A percentile compares a stretch with the other conserved stretches of the same genome.
Evolutionary conservation across 345 rosid species (phyloP).

Genomic region (Arabidopsis arenosa): DNA sequence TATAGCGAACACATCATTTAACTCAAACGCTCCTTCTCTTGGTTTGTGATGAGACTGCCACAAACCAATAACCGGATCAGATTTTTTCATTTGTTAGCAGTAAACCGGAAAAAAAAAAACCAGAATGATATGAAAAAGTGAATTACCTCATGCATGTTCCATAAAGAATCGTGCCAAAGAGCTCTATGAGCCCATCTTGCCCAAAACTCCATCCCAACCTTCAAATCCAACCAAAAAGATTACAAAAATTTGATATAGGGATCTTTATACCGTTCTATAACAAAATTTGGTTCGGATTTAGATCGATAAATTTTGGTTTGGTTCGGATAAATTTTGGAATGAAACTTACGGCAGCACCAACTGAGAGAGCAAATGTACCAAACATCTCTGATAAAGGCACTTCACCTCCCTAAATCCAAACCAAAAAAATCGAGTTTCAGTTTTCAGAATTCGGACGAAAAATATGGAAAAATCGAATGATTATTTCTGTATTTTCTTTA

Average conservation of each 20-base stretch:
- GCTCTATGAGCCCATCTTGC: slow-evolving; percentile 96
- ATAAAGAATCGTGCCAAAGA: slow-evolving; percentile 90
- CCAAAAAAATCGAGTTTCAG: background rate
- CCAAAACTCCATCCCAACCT: slow-evolving; percentile 98
- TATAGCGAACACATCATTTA: slow-evolving; percentile 91
- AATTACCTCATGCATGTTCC: slow-evolving; percentile 93
- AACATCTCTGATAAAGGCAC: slow-evolving; percentile 77
- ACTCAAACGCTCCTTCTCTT: slow-evolving; percentile 88
- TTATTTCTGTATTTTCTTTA: too few species aligned
- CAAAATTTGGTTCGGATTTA: background rate
- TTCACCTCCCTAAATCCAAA: slow-evolving; percentile 61
- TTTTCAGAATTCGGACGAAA: background rate
- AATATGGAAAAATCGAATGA: background rate
- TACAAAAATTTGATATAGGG: background rate
- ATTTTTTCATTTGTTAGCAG: background rate
- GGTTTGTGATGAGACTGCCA: slow-evolving; percentile 91
- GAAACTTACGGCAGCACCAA: slow-evolving; percentile 87
- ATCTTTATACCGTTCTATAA: background rate
- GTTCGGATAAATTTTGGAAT: background rate
- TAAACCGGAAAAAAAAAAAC: background rate
- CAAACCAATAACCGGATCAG: background rate
- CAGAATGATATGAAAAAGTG: too few species aligned
- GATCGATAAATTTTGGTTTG: background rate
- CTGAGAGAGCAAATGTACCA: slow-evolving; percentile 84
- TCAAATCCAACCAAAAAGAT: background rate